Percentiles rank a stretch among this genome's conserved stretches.
Evolutionary conservation across 176 grass and related monocot genomes (phyloP).

Genomic region (Leersia perrieri): DNA sequence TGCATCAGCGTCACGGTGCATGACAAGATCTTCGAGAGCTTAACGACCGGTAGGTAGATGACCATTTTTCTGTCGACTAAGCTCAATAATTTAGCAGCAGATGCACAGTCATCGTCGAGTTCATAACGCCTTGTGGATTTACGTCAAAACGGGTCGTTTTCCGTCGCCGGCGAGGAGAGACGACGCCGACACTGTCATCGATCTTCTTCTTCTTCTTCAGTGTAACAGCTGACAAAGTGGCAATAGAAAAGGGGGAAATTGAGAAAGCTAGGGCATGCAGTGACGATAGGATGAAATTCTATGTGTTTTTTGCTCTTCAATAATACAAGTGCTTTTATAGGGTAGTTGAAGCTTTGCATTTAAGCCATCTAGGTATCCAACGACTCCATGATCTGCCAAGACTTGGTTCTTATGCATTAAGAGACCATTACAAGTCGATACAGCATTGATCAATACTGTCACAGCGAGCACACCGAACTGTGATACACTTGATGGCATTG

Average conservation of each 20-base stretch:
- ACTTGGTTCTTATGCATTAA: neutral
- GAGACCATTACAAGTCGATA: neutral
- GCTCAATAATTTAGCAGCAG: neutral
- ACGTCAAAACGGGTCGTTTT: slow-evolving; percentile 5
- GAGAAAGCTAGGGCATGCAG: neutral
- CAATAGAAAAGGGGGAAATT: neutral
- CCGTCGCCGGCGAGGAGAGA: neutral
- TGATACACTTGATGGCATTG: neutral
- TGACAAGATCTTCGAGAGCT: neutral
- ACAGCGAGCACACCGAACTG: neutral
- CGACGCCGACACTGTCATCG: slow-evolving; percentile 19
- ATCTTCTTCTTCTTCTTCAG: neutral
- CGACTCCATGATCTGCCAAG: neutral
- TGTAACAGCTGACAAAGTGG: neutral
- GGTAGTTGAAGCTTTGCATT: slow-evolving; percentile 14
- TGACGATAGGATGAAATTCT: neutral
- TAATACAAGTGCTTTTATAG: neutral
- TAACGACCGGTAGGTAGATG: slow-evolving; percentile 53
- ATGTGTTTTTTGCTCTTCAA: neutral
- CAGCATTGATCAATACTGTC: neutral
- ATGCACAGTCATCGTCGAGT: slow-evolving; percentile 33
- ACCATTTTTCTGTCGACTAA: slow-evolving; percentile 6
- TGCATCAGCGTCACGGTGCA: neutral
- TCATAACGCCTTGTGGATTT: slow-evolving; percentile 17
- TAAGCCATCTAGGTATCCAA: neutral